These are phyloP conservation scores for Phytophthora idaei DNA, from an alignment of 352 stramenopile species.

Conservation along the genomic window DNA sequence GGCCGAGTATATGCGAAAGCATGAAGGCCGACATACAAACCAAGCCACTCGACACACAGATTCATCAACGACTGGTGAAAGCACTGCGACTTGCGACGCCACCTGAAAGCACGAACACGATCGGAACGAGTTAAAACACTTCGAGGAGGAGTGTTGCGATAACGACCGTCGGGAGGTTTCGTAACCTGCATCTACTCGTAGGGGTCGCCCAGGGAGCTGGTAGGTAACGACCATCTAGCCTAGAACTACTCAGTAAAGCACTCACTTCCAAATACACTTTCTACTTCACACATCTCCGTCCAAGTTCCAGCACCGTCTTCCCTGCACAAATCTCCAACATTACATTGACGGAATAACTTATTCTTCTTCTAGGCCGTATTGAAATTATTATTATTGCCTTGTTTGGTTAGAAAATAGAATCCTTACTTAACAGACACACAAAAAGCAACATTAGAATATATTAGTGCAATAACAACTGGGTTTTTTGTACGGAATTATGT, in stretches of 20 bases:
- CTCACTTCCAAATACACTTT: background rate
- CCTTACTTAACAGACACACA: too few species aligned
- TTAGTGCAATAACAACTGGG: too few species aligned
- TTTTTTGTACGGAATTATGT: too few species aligned
- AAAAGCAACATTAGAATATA: too few species aligned
- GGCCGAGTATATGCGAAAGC: background rate
- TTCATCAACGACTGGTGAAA: background rate
- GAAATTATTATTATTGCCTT: too few species aligned
- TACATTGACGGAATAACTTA: too few species aligned
- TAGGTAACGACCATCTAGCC: background rate
- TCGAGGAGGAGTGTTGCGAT: background rate
- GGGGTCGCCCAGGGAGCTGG: too few species aligned
- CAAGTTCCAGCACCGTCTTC: background rate
- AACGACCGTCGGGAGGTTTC: too few species aligned
- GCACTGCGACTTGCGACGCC: background rate
- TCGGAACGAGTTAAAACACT: background rate
- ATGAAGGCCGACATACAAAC: background rate
- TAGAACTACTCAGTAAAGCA: background rate
- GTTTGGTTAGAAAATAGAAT: too few species aligned
- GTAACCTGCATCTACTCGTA: too few species aligned
- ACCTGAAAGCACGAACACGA: background rate
- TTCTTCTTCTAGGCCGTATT: too few species aligned
- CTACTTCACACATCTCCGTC: background rate
- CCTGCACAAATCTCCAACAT: background rate
- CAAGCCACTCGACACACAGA: background rate